A percentile compares a stretch with the other conserved stretches of the same genome.
These are phyloP conservation scores for Dalechampia spathulata DNA, from an alignment of 441 rosid genomes.

Conservation along the genomic window DNA sequence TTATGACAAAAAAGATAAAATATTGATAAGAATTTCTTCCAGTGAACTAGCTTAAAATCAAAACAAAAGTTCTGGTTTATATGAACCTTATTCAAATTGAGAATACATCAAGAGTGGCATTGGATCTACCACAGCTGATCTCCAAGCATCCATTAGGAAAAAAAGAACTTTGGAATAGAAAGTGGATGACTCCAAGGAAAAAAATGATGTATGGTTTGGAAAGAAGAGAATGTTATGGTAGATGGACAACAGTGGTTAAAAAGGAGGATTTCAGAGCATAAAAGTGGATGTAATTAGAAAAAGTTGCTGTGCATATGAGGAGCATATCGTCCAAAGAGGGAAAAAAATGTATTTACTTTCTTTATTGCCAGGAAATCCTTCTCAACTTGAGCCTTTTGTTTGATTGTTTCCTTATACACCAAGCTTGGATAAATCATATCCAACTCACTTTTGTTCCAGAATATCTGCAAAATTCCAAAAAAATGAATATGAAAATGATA, in stretches of 20 bases:
- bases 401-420: conserved; percentile 47
- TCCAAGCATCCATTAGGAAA: neutral
- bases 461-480: conserved; percentile 43
- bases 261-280: neutral
- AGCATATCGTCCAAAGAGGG: neutral
- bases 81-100: neutral
- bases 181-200: too few relatives aligned
- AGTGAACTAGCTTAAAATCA: neutral
- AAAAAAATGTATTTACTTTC: conserved; percentile 31
- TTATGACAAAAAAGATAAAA: neutral
- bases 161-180: too few relatives aligned
- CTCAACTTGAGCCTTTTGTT: conserved; percentile 46
- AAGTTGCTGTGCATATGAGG: neutral
- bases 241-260: neutral
- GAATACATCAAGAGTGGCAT: neutral
- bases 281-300: neutral
- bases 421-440: conserved; percentile 58
- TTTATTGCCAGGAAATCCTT: conserved; percentile 39
- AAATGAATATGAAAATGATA: conserved; percentile 9
- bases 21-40: neutral
- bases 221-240: neutral
- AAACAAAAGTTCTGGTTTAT: neutral
- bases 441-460: conserved; percentile 66
- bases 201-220: neutral
- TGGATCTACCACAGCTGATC: neutral